These are phyloP conservation scores for Reticulascus tulasneorum DNA, from an alignment of 2,329 filamentous ascomycete genomes.

Conservation along the genomic window DNA sequence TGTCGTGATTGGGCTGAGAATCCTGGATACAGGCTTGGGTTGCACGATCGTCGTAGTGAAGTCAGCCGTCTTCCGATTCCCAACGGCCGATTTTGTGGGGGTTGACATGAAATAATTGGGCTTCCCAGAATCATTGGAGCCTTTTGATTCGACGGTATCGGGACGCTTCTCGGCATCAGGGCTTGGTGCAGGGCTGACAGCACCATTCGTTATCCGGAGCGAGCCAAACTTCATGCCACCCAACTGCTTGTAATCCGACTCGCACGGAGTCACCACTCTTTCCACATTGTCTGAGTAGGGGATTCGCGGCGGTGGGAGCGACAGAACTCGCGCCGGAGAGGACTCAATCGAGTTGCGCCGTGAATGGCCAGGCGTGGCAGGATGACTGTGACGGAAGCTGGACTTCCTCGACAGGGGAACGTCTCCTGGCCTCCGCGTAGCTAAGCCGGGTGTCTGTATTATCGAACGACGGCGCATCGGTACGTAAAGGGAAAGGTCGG, in stretches of 20 bases:
- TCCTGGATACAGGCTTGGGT: not conserved
- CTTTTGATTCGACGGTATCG: no score
- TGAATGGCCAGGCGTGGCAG: slow-evolving; percentile 32
- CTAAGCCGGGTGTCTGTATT: slow-evolving; percentile 45
- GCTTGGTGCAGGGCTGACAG: slow-evolving; percentile 46
- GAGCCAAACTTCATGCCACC: slow-evolving; percentile 61
- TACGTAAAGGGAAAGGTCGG: slow-evolving; percentile 44
- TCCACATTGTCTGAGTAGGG: slow-evolving; percentile 17
- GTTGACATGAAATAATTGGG: no score
- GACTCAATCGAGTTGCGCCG: slow-evolving; percentile 36
- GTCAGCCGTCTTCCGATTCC: slow-evolving; percentile 1
- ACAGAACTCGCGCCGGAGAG: slow-evolving; percentile 25
- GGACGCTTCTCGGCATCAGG: slow-evolving; percentile 17
- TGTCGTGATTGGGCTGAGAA: slow-evolving; percentile 5
- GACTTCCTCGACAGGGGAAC: slow-evolving; percentile 20
- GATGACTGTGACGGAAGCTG: slow-evolving; percentile 33
- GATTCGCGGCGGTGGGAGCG: slow-evolving; percentile 25
- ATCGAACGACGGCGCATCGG: slow-evolving; percentile 45
- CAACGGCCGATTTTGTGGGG: no score
- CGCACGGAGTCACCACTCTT: slow-evolving; percentile 46
- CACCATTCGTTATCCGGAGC: slow-evolving; percentile 58
- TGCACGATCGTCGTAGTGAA: slow-evolving; percentile 2
- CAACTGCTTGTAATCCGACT: slow-evolving; percentile 55
- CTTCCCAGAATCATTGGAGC: no score
- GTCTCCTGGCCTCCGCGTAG: slow-evolving; percentile 31